Evolutionary conservation across 2,329 filamentous ascomycete species (phyloP).

Genomic region (Triangularia setosa): DNA sequence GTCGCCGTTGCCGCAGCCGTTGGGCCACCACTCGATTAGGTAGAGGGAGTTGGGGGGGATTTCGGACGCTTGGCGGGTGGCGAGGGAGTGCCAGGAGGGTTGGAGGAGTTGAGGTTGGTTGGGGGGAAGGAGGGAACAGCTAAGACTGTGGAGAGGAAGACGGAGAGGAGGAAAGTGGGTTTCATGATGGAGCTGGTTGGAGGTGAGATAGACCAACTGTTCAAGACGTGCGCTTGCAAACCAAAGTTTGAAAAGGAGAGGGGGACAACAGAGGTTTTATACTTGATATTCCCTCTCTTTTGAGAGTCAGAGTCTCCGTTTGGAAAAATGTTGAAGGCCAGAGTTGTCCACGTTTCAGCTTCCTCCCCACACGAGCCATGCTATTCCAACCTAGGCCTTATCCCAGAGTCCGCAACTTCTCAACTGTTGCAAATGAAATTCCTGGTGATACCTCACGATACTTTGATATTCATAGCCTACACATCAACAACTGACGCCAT

Average conservation of each 20-base stretch:
- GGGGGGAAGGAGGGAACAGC: neutral
- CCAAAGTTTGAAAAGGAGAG: too few relatives aligned
- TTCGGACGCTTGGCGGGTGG: neutral
- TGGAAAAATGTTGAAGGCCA: too few relatives aligned
- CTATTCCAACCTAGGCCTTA: too few relatives aligned
- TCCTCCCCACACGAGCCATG: too few relatives aligned
- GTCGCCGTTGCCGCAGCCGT: slow-evolving; percentile 1
- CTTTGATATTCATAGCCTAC: neutral
- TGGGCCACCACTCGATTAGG: slow-evolving; percentile 3
- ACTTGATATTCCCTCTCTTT: too few relatives aligned
- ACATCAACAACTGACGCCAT: neutral
- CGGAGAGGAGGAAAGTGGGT: neutral
- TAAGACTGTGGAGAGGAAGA: neutral
- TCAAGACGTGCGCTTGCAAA: too few relatives aligned
- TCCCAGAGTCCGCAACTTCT: neutral
- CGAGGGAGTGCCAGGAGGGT: neutral
- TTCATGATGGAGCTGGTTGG: neutral
- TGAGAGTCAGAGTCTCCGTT: too few relatives aligned
- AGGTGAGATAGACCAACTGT: neutral
- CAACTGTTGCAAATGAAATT: neutral
- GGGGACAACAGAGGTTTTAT: too few relatives aligned
- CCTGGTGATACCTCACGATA: neutral
- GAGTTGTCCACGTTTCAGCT: too few relatives aligned
- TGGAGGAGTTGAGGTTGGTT: neutral
- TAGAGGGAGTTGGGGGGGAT: slow-evolving; percentile 6